Conservation (phyloP, 176 grass and related monocot genomes). For the Echinochloa phyllopogon region DNA sequence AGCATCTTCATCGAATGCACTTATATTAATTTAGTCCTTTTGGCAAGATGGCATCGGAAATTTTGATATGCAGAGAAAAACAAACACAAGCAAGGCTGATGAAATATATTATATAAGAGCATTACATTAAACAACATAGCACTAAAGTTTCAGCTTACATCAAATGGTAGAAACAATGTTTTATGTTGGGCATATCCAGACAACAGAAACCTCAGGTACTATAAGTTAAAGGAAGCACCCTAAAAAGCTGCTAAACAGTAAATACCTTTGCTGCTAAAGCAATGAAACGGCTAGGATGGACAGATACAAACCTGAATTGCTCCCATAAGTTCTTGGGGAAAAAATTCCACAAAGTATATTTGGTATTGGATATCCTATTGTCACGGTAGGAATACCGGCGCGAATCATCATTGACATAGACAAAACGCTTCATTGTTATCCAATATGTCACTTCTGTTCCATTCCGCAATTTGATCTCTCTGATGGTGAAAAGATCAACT, state of each 20-base stretch:
- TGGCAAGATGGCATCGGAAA: neutral
- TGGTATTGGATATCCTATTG: conserved; percentile 90
- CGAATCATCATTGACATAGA: conserved; percentile 79
- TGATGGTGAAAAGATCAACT: neutral
- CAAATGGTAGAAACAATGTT: neutral
- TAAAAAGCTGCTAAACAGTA: neutral
- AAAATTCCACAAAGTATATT: conserved; percentile 89
- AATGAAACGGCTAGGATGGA: conserved; percentile 2
- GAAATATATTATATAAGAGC: neutral
- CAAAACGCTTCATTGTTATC: conserved; percentile 70
- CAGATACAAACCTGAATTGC: conserved; percentile 81
- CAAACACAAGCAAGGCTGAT: neutral
- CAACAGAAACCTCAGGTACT: neutral
- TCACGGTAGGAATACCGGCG: conserved; percentile 51
- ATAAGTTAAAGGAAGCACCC: neutral
- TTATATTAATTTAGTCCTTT: neutral
- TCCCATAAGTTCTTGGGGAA: conserved; percentile 88
- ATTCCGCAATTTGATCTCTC: neutral
- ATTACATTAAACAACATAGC: neutral
- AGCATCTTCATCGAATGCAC: conserved; percentile 7
- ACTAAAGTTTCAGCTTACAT: conserved; percentile 23
- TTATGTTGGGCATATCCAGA: neutral
- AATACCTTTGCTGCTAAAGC: neutral
- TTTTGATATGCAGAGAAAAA: neutral
- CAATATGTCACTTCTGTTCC: conserved; percentile 37